phyloP scores from a whole-genome alignment of 495 filamentous ascomycete genomes.

The Penicillium dipodomyicola region DNA sequence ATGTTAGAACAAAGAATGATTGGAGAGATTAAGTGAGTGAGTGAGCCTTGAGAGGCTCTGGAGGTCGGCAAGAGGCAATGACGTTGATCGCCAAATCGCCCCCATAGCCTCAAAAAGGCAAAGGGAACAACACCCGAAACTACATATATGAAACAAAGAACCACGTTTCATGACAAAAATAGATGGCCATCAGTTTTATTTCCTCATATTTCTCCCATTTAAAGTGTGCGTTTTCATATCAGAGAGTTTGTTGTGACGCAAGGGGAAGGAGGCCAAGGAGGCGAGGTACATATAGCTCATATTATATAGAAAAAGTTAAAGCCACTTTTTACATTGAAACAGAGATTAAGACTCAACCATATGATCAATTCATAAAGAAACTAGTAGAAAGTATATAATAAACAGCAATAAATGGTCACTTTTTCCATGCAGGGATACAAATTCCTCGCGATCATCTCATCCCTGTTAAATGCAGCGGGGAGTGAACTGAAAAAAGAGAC shows the following conservation, averaged over 20 bases:
- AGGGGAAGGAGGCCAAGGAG: not conserved
- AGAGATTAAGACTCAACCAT: not conserved
- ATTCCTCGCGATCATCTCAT: constrained; percentile 43
- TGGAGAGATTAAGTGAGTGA: not conserved
- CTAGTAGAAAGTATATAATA: constrained; percentile 19
- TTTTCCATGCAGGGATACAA: constrained; percentile 31
- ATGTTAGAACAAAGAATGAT: not conserved
- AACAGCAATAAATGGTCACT: constrained; percentile 21
- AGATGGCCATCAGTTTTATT: not conserved
- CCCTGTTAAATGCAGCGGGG: constrained; percentile 30
- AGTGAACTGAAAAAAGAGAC: constrained; percentile 32
- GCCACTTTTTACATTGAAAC: not conserved
- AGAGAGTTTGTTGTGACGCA: not conserved
- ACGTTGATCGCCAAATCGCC: constrained; percentile 9
- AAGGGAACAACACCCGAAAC: not conserved
- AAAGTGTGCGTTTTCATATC: not conserved
- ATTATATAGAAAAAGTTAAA: not conserved
- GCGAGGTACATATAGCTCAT: not conserved
- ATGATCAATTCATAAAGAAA: constrained; percentile 16
- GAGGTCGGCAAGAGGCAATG: constrained; percentile 1
- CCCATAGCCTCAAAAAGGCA: constrained; percentile 2
- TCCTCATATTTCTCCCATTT: no score
- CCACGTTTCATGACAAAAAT: not conserved
- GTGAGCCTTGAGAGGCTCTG: not conserved
- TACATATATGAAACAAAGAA: constrained; percentile 1